Percentiles rank a stretch among this genome's conserved stretches.
Evolutionary conservation across 257 asterid species (phyloP).

Genomic region (Cordia subcordata): DNA sequence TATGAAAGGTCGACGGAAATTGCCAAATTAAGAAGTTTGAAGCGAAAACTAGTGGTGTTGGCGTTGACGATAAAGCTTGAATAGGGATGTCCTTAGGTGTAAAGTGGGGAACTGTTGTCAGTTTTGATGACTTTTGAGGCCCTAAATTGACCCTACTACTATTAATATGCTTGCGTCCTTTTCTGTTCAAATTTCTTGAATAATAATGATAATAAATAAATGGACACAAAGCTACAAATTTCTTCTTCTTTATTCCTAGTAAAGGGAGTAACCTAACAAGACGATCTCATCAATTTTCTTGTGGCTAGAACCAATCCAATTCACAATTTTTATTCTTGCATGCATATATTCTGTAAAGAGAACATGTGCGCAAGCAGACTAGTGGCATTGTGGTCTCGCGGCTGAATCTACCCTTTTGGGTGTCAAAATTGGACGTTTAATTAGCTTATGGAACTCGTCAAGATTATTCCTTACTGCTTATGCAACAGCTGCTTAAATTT

Average conservation of each 20-base stretch:
- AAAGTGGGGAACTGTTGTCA: conserved; percentile 21
- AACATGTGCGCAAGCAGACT: too few relatives aligned
- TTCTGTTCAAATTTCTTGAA: conserved; percentile 13
- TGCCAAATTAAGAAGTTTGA: not conserved
- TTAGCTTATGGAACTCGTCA: too few relatives aligned
- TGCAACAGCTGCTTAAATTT: too few relatives aligned
- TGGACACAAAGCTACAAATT: conserved; percentile 11
- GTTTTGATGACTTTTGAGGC: conserved; percentile 10
- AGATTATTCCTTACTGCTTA: too few relatives aligned
- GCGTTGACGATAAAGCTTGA: conserved; percentile 22
- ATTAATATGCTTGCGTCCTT: conserved; percentile 9
- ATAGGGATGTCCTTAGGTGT: conserved; percentile 15
- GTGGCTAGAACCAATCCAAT: not conserved
- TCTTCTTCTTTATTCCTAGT: conserved; percentile 3
- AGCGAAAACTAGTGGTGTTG: conserved; percentile 15
- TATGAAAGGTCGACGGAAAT: not conserved
- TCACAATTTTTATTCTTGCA: too few relatives aligned
- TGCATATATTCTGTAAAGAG: too few relatives aligned
- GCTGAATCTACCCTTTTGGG: too few relatives aligned
- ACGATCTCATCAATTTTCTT: conserved; percentile 3
- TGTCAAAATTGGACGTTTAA: too few relatives aligned
- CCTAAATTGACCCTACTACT: conserved; percentile 17
- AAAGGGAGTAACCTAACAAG: not conserved
- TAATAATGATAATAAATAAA: too few relatives aligned
- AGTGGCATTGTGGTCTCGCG: too few relatives aligned